Evolutionary conservation across 2,329 filamentous ascomycete genomes (phyloP).

Genomic region (Helicocarpus griseus): DNA sequence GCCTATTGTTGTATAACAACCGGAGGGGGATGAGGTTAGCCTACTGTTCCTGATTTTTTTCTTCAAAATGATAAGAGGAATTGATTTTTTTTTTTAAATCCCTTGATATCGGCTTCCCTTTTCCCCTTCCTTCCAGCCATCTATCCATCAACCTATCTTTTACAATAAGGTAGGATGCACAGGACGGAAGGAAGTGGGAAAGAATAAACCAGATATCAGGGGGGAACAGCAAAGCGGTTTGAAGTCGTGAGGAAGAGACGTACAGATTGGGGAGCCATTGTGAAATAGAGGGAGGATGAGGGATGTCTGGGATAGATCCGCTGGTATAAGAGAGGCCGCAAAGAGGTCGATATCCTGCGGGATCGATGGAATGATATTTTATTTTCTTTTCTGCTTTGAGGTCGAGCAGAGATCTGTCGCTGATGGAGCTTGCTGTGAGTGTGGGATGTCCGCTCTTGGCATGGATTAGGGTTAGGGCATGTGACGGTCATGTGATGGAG

Average conservation of each 20-base stretch:
- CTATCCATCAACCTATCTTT: slow-evolving; percentile 1
- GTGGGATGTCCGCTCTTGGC: slow-evolving; percentile 1
- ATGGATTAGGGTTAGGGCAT: not conserved
- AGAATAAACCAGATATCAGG: slow-evolving; percentile 24
- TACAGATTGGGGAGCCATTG: slow-evolving; percentile 87
- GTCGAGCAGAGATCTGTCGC: not conserved
- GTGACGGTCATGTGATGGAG: not conserved
- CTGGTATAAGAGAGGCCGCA: slow-evolving; percentile 46
- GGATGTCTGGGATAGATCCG: slow-evolving; percentile 9
- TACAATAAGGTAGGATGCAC: slow-evolving; percentile 15
- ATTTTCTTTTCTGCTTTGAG: not conserved
- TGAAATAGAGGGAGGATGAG: slow-evolving; percentile 35
- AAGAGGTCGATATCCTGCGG: slow-evolving; percentile 88
- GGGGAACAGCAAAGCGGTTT: slow-evolving; percentile 92
- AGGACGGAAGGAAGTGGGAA: not conserved
- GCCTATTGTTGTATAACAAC: slow-evolving; percentile 25
- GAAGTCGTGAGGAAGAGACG: slow-evolving; percentile 44
- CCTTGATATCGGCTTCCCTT: slow-evolving; percentile 15
- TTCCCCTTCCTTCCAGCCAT: slow-evolving; percentile 5
- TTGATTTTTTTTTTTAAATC: slow-evolving; percentile 5
- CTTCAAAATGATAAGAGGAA: slow-evolving; percentile 10
- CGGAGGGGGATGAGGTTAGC: slow-evolving; percentile 59
- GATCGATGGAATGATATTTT: not conserved
- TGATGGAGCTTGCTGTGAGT: not conserved
- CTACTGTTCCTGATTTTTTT: slow-evolving; percentile 63